phyloP scores from a whole-genome alignment of 352 stramenopile species.

The Phytopythium delawarense region DNA sequence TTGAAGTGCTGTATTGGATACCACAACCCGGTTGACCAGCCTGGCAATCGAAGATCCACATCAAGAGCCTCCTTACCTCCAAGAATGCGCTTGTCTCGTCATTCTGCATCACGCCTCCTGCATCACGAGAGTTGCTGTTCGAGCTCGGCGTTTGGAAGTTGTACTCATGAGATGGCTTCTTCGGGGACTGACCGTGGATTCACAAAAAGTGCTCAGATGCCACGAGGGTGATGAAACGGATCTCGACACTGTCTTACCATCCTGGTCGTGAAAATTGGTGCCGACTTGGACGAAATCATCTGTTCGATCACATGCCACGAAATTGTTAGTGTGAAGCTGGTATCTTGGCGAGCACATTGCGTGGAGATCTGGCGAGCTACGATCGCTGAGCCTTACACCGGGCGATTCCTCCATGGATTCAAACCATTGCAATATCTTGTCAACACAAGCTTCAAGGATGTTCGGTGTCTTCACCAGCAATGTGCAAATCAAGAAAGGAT shows the following conservation, averaged over 20 bases:
- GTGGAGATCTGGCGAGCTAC: too few species aligned
- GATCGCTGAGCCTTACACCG: constrained; percentile 12
- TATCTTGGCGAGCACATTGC: not conserved
- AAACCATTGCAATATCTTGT: constrained; percentile 58
- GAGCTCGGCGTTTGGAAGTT: not conserved
- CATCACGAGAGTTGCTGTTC: not conserved
- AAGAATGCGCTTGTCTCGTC: not conserved
- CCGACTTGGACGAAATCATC: constrained; percentile 20
- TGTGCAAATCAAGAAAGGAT: too few species aligned
- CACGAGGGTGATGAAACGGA: not conserved
- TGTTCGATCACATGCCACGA: not conserved
- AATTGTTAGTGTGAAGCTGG: not conserved
- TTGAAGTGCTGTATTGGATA: constrained; percentile 36
- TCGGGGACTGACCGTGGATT: not conserved
- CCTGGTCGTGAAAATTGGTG: constrained; percentile 41
- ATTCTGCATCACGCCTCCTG: not conserved
- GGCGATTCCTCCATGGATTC: constrained; percentile 26
- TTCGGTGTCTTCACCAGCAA: constrained; percentile 29
- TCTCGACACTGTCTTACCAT: constrained; percentile 33
- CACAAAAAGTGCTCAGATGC: not conserved
- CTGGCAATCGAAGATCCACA: not conserved
- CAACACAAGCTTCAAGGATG: constrained; percentile 39
- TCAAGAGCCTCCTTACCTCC: not conserved
- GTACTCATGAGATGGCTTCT: not conserved
- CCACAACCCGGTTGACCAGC: not conserved